These are phyloP conservation scores for Paramecium sonneborni DNA, from an alignment of 73 alveolate genomes.

Conservation along the genomic window DNA sequence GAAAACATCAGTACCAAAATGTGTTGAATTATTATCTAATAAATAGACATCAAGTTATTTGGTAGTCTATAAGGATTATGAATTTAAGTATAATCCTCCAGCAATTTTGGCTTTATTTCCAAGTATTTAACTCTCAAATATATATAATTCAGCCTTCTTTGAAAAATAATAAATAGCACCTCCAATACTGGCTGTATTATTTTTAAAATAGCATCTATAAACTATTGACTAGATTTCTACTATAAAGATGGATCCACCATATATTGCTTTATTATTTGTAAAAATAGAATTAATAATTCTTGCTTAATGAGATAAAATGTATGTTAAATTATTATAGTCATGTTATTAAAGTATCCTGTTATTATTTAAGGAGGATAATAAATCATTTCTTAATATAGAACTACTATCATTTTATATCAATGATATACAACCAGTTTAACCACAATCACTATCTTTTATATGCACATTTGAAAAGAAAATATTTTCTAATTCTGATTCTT, in stretches of 20 bases:
- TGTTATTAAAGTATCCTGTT: neutral
- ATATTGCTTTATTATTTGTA: neutral
- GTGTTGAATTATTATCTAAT: neutral
- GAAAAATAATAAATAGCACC: neutral
- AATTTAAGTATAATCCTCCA: neutral
- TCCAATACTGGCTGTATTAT: neutral
- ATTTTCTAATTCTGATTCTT: neutral
- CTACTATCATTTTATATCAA: neutral
- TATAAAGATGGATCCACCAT: neutral
- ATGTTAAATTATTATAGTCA: neutral
- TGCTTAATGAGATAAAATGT: neutral
- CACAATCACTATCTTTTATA: neutral
- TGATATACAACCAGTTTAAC: neutral
- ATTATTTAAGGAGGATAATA: neutral
- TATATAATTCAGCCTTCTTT: neutral
- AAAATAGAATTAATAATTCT: neutral
- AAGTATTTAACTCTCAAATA: neutral
- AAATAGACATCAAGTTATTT: neutral
- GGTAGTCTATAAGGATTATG: neutral
- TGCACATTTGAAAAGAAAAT: neutral
- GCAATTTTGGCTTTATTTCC: neutral
- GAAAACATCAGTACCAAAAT: neutral
- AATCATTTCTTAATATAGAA: neutral
- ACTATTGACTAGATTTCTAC: neutral
- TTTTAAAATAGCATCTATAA: neutral